phyloP scores from a whole-genome alignment of 1,284 basidiomycete genomes.

The Naganishia sp. region DNA sequence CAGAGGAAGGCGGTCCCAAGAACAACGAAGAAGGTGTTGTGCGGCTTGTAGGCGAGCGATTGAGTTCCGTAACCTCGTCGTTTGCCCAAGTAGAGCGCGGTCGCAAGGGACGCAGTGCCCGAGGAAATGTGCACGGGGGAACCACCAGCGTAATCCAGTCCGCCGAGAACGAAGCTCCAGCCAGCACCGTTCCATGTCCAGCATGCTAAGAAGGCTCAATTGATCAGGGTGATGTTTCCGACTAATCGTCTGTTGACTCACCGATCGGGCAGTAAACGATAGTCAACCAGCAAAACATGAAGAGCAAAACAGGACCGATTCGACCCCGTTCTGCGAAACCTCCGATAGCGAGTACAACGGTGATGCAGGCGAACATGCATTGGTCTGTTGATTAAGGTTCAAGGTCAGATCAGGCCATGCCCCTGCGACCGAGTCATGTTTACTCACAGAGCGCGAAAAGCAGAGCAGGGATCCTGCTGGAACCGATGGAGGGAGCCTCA shows the following conservation, averaged over 20 bases:
- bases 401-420: conserved; percentile 65
- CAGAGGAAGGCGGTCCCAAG: conserved; percentile 92
- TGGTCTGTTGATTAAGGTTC: conserved; percentile 40
- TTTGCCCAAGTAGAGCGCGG: conserved; percentile 86
- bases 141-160: conserved; percentile 92
- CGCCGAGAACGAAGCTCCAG: conserved; percentile 77
- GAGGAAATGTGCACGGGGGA: conserved; percentile 91
- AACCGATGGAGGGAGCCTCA: conserved; percentile 72
- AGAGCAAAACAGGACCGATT: conserved; percentile 82
- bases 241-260: not conserved
- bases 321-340: conserved; percentile 89
- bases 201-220: conserved; percentile 55
- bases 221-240: not conserved
- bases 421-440: conserved; percentile 40
- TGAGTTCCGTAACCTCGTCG: conserved; percentile 90
- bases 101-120: conserved; percentile 86
- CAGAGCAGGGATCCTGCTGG: conserved; percentile 71
- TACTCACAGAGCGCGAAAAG: conserved; percentile 84
- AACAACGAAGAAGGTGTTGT: conserved; percentile 81
- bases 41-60: conserved; percentile 80
- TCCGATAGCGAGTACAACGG: conserved; percentile 72
- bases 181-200: conserved; percentile 94
- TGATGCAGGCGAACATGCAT: conserved; percentile 58
- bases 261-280: conserved; percentile 88
- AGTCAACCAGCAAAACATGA: conserved; percentile 89